Evolutionary conservation across 2,329 filamentous ascomycete species (phyloP).

Genomic region (Exophiala sideris): DNA sequence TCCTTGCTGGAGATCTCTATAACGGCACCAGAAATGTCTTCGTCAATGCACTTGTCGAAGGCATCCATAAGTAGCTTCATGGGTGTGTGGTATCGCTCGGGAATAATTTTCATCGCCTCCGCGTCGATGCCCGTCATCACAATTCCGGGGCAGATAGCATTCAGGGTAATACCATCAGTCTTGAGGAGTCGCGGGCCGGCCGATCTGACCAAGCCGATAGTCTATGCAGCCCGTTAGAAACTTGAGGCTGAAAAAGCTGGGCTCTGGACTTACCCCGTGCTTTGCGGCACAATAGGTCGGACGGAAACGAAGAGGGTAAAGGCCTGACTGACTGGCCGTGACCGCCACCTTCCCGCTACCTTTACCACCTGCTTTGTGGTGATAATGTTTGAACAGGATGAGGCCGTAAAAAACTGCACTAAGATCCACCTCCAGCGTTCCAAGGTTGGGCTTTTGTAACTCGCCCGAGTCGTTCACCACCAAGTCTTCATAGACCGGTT

Average conservation of each 20-base stretch:
- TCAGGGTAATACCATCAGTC: neutral
- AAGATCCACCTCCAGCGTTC: constrained; percentile 1
- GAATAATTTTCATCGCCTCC: neutral
- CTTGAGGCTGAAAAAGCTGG: neutral
- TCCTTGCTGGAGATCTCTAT: neutral
- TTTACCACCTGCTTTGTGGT: neutral
- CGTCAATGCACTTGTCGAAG: neutral
- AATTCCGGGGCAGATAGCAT: neutral
- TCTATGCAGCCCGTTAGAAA: neutral
- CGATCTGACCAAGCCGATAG: constrained; percentile 2
- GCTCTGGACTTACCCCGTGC: neutral
- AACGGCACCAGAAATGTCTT: neutral
- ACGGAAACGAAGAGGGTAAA: constrained; percentile 1
- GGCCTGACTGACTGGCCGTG: constrained; percentile 3
- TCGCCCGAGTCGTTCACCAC: neutral
- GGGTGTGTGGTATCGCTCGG: neutral
- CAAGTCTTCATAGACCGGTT: constrained; percentile 3
- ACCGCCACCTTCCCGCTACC: constrained; percentile 2
- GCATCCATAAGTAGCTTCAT: neutral
- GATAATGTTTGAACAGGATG: constrained; percentile 2
- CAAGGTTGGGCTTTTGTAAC: neutral
- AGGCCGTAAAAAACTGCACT: neutral
- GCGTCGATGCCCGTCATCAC: neutral
- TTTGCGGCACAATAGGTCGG: constrained; percentile 1
- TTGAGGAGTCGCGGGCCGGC: neutral